A percentile compares a stretch with the other conserved stretches of the same genome.
Conservation (phyloP, 176 grass and related monocot genomes). For the Aegilops tauschii region DNA sequence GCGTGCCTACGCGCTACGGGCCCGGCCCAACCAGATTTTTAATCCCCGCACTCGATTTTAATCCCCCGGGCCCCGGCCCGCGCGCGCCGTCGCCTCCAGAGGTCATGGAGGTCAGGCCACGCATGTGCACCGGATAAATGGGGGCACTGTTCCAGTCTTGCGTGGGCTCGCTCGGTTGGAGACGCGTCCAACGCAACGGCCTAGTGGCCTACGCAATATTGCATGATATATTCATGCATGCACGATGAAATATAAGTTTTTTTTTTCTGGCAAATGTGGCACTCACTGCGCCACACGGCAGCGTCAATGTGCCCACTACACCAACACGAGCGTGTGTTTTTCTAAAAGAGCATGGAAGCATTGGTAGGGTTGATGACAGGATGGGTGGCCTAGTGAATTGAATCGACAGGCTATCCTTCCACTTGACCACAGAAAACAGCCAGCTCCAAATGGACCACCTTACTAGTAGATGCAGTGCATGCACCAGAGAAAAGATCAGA, state of each 20-base stretch:
- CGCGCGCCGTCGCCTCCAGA: not conserved
- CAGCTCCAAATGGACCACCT: not conserved
- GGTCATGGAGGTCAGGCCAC: not conserved
- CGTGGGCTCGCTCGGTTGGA: not conserved
- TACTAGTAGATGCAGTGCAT: not conserved
- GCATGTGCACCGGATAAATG: not conserved
- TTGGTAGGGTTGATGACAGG: not conserved
- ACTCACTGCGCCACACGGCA: not conserved
- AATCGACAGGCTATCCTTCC: not conserved
- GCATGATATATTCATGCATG: not conserved
- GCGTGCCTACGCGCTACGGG: not conserved
- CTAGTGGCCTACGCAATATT: not conserved
- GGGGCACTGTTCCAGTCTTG: not conserved
- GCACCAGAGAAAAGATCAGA: not conserved
- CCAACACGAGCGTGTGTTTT: not conserved
- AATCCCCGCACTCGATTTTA: not conserved
- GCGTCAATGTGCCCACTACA: not conserved
- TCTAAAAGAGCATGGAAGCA: not conserved
- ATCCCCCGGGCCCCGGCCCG: not conserved
- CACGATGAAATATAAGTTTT: not conserved
- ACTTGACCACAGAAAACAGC: not conserved
- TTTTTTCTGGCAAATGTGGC: not conserved
- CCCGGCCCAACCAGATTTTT: not conserved
- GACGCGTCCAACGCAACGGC: not conserved
- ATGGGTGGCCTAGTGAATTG: conserved; percentile 4